These are phyloP conservation scores for Tetracladium setigerum DNA, from an alignment of 495 filamentous ascomycete genomes.

Conservation along the genomic window DNA sequence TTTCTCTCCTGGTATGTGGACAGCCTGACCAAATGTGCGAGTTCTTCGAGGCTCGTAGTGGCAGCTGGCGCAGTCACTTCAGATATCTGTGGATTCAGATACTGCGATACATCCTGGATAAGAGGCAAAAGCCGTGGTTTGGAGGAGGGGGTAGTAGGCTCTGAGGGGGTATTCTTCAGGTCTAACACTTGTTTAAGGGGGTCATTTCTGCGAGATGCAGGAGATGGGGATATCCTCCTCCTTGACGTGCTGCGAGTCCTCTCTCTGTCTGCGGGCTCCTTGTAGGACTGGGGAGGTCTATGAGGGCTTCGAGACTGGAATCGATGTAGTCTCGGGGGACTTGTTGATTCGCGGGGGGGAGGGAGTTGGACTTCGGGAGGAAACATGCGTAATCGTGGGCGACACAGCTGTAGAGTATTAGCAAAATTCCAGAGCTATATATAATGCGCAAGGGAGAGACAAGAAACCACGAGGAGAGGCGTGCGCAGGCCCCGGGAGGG, in stretches of 20 bases:
- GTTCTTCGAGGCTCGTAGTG: slow-evolving; percentile 59
- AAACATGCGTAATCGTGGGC: slow-evolving; percentile 23
- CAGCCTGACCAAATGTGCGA: slow-evolving; percentile 62
- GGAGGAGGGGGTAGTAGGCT: slow-evolving; percentile 12
- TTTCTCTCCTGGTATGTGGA: slow-evolving; percentile 70
- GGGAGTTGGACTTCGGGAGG: slow-evolving; percentile 22
- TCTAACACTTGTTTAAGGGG: not conserved
- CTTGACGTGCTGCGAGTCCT: slow-evolving; percentile 6
- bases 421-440: not conserved
- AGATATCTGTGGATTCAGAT: slow-evolving; percentile 39
- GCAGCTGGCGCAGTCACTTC: slow-evolving; percentile 31
- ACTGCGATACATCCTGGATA: slow-evolving; percentile 40
- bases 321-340: slow-evolving; percentile 18
- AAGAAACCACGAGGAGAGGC: slow-evolving; percentile 27
- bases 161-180: slow-evolving; percentile 3
- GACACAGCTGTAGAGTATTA: slow-evolving; percentile 18
- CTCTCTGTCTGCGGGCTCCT: slow-evolving; percentile 17
- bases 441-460: not conserved
- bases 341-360: slow-evolving; percentile 15
- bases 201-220: slow-evolving; percentile 13
- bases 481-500: slow-evolving; percentile 27
- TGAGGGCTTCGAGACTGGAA: slow-evolving; percentile 19
- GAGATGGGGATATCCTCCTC: slow-evolving; percentile 16
- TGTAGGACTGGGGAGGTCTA: slow-evolving; percentile 16
- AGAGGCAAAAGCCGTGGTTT: slow-evolving; percentile 34